These are phyloP conservation scores for Pyrus pyrifolia DNA, from an alignment of 306 rosid genomes.

Conservation along the genomic window DNA sequence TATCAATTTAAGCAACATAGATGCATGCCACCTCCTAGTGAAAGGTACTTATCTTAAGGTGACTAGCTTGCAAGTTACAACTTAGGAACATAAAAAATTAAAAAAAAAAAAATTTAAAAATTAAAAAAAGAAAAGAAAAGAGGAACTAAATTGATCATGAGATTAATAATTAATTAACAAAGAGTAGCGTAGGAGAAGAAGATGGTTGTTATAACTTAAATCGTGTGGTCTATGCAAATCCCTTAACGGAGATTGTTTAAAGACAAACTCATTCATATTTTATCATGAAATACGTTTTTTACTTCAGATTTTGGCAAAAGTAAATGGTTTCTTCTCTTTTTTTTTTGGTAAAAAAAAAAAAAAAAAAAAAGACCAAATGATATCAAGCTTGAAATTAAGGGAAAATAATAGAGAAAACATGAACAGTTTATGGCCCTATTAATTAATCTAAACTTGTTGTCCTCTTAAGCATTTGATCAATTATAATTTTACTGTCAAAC, in stretches of 20 bases:
- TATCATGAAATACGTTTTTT: background rate
- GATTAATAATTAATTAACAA: background rate
- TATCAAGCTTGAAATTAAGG: background rate
- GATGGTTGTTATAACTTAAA: slow-evolving; percentile 2
- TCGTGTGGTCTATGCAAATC: slow-evolving; percentile 7
- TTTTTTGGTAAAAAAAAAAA: too few species aligned
- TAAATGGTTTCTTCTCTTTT: background rate
- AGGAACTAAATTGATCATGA: background rate
- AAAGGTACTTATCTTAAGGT: background rate
- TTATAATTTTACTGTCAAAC: background rate
- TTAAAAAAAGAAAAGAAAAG: background rate
- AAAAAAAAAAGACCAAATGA: background rate
- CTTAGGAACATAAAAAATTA: background rate
- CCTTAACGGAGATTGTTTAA: background rate
- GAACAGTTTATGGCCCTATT: background rate
- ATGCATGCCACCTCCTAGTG: background rate
- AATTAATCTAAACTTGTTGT: background rate
- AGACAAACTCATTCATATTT: background rate
- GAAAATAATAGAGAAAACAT: background rate
- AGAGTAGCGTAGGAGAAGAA: slow-evolving; percentile 19
- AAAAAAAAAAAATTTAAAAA: background rate
- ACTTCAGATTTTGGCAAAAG: background rate
- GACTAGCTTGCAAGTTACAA: background rate
- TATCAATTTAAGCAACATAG: background rate
- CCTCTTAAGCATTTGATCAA: background rate